A percentile compares a stretch with the other conserved stretches of the same genome.
Conservation (phyloP, 2,329 filamentous ascomycete genomes). For the Colletotrichum shisoi region DNA sequence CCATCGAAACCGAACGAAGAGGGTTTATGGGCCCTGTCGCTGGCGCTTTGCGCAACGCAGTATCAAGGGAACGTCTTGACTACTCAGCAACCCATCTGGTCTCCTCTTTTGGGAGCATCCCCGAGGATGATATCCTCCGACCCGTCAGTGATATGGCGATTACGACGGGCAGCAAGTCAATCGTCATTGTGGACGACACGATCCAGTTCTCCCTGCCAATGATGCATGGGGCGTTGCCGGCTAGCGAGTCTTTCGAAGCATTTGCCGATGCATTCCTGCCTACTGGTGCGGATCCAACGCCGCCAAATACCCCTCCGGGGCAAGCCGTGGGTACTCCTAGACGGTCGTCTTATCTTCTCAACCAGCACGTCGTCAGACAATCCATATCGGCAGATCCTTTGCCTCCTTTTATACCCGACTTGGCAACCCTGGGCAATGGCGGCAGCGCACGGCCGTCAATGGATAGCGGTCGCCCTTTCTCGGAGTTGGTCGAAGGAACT, state of each 20-base stretch:
- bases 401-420: constrained; percentile 59
- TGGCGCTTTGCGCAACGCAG: constrained; percentile 28
- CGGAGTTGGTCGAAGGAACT: constrained; percentile 45
- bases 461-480: constrained; percentile 46
- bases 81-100: constrained; percentile 57
- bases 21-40: constrained; percentile 20
- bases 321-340: constrained; percentile 56
- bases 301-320: constrained; percentile 67
- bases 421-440: constrained; percentile 51
- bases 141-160: constrained; percentile 65
- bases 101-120: constrained; percentile 51
- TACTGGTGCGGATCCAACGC: constrained; percentile 63
- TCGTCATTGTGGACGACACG: constrained; percentile 83
- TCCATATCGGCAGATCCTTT: constrained; percentile 52
- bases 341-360: constrained; percentile 64
- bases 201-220: constrained; percentile 57
- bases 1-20: constrained; percentile 40
- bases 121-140: constrained; percentile 48
- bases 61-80: constrained; percentile 47
- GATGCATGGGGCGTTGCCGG: constrained; percentile 60
- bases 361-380: constrained; percentile 54
- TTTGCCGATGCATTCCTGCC: constrained; percentile 63
- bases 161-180: constrained; percentile 85
- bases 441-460: constrained; percentile 46
- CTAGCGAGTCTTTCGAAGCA: constrained; percentile 59